Evolutionary conservation across 768 basidiomycete genomes (phyloP).

Genomic region (Daedaleopsis sinensis): DNA sequence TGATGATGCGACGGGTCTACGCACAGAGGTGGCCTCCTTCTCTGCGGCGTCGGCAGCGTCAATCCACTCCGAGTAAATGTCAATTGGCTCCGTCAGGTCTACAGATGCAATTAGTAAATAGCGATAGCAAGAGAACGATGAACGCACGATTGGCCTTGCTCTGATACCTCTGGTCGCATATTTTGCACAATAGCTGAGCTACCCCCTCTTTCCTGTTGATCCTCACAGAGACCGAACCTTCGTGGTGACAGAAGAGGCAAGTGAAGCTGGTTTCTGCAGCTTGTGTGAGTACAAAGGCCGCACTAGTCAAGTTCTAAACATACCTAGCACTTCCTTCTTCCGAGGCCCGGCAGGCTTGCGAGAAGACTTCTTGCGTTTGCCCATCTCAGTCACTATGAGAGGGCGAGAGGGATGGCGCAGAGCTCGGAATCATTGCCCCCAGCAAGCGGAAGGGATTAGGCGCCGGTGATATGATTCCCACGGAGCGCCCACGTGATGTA

Average conservation of each 20-base stretch:
- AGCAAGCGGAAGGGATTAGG: background rate
- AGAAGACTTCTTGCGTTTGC: slow-evolving; percentile 89
- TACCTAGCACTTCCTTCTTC: slow-evolving; percentile 75
- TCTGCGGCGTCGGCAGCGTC: slow-evolving; percentile 87
- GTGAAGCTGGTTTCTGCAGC: slow-evolving; percentile 77
- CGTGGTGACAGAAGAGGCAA: slow-evolving; percentile 88
- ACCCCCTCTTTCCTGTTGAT: slow-evolving; percentile 86
- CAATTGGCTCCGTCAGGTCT: slow-evolving; percentile 88
- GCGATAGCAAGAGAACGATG: slow-evolving; percentile 18
- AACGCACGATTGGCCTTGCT: slow-evolving; percentile 83
- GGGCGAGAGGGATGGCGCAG: background rate
- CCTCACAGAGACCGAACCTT: slow-evolving; percentile 84
- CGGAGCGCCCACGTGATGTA: slow-evolving; percentile 22
- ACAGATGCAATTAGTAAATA: slow-evolving; percentile 21
- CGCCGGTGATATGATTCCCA: slow-evolving; percentile 15
- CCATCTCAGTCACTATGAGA: slow-evolving; percentile 50
- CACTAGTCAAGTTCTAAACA: slow-evolving; percentile 24
- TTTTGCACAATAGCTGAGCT: slow-evolving; percentile 77
- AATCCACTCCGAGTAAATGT: slow-evolving; percentile 92
- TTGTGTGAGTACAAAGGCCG: background rate
- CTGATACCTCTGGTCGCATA: slow-evolving; percentile 87
- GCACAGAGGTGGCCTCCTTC: slow-evolving; percentile 54
- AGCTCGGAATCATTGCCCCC: too few relatives aligned
- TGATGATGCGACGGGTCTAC: slow-evolving; percentile 60
- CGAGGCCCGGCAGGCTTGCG: slow-evolving; percentile 74